Evolutionary conservation across 208 protist species (phyloP).

Genomic region (Balamuthia mandrillaris): DNA sequence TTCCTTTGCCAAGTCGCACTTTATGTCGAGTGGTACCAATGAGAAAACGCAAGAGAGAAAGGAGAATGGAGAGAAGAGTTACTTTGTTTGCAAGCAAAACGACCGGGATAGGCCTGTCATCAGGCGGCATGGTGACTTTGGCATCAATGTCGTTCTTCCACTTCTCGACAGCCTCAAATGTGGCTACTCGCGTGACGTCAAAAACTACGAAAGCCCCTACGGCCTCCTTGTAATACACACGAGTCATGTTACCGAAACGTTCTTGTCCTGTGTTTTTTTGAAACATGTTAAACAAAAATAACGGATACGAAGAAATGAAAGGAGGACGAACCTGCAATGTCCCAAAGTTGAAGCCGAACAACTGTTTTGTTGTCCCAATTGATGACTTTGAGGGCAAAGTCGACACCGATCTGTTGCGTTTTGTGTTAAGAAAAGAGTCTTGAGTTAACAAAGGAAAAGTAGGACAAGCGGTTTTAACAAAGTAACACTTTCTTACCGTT

Average conservation of each 20-base stretch:
- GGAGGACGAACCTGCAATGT: slow-evolving; percentile 62
- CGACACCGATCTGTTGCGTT: slow-evolving; percentile 77
- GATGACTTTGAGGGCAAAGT: slow-evolving; percentile 73
- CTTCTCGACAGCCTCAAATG: slow-evolving; percentile 72
- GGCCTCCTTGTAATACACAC: slow-evolving; percentile 76
- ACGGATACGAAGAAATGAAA: slow-evolving; percentile 64
- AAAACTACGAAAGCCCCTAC: slow-evolving; percentile 75
- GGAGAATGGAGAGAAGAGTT: neutral
- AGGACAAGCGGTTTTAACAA: no score
- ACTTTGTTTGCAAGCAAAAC: slow-evolving; percentile 71
- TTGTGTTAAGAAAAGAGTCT: no score
- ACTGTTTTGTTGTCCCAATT: slow-evolving; percentile 56
- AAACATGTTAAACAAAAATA: no score
- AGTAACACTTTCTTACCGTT: neutral
- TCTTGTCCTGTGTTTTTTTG: slow-evolving; percentile 77
- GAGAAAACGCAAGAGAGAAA: neutral
- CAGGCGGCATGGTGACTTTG: slow-evolving; percentile 62
- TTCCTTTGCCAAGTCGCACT: slow-evolving; percentile 62
- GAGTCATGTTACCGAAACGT: slow-evolving; percentile 71
- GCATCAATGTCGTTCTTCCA: slow-evolving; percentile 74
- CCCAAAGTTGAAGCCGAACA: slow-evolving; percentile 60
- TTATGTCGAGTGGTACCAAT: neutral
- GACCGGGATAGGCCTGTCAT: slow-evolving; percentile 62
- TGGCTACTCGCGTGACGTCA: slow-evolving; percentile 67
- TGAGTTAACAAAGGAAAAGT: no score